Conservation (phyloP, 78 protist genomes). For the Fonticula alba region DNA sequence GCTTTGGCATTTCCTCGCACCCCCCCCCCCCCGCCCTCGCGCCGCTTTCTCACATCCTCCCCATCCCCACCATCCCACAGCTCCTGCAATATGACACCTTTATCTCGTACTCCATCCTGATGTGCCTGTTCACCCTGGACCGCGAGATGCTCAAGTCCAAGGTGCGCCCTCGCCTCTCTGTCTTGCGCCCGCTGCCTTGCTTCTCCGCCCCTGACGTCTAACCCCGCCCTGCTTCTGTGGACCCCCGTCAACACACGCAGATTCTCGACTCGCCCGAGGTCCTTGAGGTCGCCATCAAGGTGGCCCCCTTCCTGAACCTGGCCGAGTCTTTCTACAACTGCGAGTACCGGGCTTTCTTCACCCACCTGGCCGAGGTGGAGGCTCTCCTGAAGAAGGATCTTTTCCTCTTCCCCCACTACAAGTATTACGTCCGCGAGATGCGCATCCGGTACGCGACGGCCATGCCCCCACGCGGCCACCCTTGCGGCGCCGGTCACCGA, state of each 20-base stretch:
- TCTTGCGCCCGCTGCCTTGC: not conserved
- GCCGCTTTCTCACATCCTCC: not conserved
- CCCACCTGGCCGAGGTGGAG: slow-evolving; percentile 26
- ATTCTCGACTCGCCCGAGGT: slow-evolving; percentile 81
- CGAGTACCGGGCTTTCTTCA: slow-evolving; percentile 51
- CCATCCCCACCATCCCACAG: slow-evolving; percentile 37
- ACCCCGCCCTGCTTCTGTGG: not conserved
- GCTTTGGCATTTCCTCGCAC: too few relatives aligned
- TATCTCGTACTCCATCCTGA: slow-evolving; percentile 50
- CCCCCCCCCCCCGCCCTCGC: too few relatives aligned
- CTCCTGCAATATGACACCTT: slow-evolving; percentile 49
- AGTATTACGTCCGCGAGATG: slow-evolving; percentile 68
- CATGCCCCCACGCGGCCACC: too few relatives aligned
- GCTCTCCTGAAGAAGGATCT: slow-evolving; percentile 31
- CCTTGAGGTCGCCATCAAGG: slow-evolving; percentile 38
- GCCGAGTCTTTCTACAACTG: slow-evolving; percentile 58
- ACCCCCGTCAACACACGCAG: slow-evolving; percentile 11
- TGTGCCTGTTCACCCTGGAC: slow-evolving; percentile 40
- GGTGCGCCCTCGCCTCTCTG: not conserved
- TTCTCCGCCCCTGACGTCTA: not conserved
- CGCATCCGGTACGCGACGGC: slow-evolving; percentile 66
- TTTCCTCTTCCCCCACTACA: slow-evolving; percentile 41
- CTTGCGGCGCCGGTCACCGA: too few relatives aligned
- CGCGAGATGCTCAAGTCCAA: slow-evolving; percentile 31
- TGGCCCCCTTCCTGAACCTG: slow-evolving; percentile 21